phyloP scores from a whole-genome alignment of 2,329 filamentous ascomycete genomes.

The Fusarium sp. region DNA sequence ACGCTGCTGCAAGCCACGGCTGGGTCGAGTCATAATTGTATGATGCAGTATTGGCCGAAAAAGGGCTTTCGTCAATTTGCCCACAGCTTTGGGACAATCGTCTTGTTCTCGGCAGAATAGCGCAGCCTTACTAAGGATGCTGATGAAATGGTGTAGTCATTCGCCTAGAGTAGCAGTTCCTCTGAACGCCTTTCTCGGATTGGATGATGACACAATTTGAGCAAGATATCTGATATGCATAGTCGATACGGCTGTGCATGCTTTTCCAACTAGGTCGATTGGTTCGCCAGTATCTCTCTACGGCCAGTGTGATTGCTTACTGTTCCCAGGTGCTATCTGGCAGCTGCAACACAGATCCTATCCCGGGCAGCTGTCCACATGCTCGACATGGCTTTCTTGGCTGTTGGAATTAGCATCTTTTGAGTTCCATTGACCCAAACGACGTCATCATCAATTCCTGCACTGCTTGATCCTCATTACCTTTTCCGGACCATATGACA shows the following conservation, averaged over 20 bases:
- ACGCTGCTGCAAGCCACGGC: slow-evolving; percentile 38
- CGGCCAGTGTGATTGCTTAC: neutral
- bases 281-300: neutral
- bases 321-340: neutral
- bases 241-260: slow-evolving; percentile 13
- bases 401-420: slow-evolving; percentile 24
- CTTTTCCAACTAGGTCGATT: slow-evolving; percentile 2
- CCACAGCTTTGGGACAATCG: neutral
- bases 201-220: neutral
- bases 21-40: slow-evolving; percentile 30
- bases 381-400: slow-evolving; percentile 12
- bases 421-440: slow-evolving; percentile 4
- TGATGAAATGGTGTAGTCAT: neutral
- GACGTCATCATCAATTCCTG: slow-evolving; percentile 24
- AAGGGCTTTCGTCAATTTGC: neutral
- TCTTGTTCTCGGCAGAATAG: neutral
- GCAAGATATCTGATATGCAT: slow-evolving; percentile 17
- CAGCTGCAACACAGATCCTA: neutral
- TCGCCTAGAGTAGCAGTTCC: neutral
- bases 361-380: slow-evolving; percentile 3
- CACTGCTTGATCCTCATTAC: slow-evolving; percentile 19
- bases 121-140: neutral
- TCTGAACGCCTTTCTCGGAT: neutral
- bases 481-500: slow-evolving; percentile 11
- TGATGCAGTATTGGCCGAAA: slow-evolving; percentile 19